A percentile compares a stretch with the other conserved stretches of the same genome.
These are phyloP conservation scores for Lipomyces starkeyi DNA, from an alignment of 805 yeast genomes.

Conservation along the genomic window DNA sequence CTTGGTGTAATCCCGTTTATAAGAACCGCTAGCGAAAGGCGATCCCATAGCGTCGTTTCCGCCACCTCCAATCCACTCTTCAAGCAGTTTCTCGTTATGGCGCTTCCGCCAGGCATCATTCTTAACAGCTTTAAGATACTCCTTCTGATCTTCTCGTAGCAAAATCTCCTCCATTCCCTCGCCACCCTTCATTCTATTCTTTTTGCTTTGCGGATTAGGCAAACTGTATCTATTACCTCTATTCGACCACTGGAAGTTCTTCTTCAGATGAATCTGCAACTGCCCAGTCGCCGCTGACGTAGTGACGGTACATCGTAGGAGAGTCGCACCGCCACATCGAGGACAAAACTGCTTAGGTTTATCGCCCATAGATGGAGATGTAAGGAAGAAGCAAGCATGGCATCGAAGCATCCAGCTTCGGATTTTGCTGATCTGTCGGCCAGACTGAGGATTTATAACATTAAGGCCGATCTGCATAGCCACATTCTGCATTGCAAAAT, in stretches of 20 bases:
- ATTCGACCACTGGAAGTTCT: conserved; percentile 91
- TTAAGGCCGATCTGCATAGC: conserved; percentile 88
- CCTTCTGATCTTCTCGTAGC: conserved; percentile 92
- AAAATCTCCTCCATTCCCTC: conserved; percentile 81
- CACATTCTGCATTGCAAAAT: conserved; percentile 97
- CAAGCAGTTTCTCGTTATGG: conserved; percentile 81
- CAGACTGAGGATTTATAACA: conserved; percentile 82
- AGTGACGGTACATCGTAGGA: conserved; percentile 83
- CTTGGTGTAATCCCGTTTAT: conserved; percentile 53
- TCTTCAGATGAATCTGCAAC: conserved; percentile 84
- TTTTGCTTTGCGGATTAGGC: conserved; percentile 86
- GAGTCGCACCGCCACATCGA: conserved; percentile 91
- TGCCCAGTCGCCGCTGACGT: conserved; percentile 62
- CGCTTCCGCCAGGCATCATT: conserved; percentile 86
- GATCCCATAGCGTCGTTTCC: conserved; percentile 78
- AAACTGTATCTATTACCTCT: conserved; percentile 83
- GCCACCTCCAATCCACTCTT: conserved; percentile 94
- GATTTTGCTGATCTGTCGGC: conserved; percentile 81
- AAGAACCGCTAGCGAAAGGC: conserved; percentile 79
- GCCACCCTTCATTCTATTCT: conserved; percentile 67
- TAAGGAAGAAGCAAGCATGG: conserved; percentile 90
- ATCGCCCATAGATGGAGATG: conserved; percentile 76
- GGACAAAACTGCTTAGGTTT: conserved; percentile 87
- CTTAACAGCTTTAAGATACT: conserved; percentile 84
- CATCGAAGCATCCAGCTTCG: conserved; percentile 94